Conservation (phyloP, 352 stramenopile genomes). For the Globisporangium acanthophoron region DNA sequence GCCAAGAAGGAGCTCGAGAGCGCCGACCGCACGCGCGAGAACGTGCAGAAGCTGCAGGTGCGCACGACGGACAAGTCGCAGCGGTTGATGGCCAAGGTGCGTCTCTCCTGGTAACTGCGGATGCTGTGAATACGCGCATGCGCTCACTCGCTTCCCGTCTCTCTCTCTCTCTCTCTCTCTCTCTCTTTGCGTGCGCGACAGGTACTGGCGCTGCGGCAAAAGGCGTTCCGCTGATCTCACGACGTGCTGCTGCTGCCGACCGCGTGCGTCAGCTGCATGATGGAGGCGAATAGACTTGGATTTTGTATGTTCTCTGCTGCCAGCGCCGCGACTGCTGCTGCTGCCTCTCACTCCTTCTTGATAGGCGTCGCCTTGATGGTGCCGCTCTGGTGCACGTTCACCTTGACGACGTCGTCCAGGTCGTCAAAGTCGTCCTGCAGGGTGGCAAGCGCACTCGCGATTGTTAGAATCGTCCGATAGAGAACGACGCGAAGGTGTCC, state of each 20-base stretch:
- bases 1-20: slow-evolving; percentile 45
- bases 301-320: not conserved
- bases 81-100: slow-evolving; percentile 62
- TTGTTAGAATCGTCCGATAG: not conserved
- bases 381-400: slow-evolving; percentile 76
- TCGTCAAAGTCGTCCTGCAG: slow-evolving; percentile 76
- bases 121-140: not conserved
- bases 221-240: slow-evolving; percentile 28
- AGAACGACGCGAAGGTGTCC: not conserved
- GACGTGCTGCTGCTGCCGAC: not conserved
- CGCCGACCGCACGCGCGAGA: slow-evolving; percentile 48
- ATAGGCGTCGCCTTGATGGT: slow-evolving; percentile 51
- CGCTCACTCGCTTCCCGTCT: not conserved
- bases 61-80: slow-evolving; percentile 50
- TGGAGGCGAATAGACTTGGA: not conserved
- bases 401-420: slow-evolving; percentile 66
- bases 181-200: slow-evolving; percentile 1
- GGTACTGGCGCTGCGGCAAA: slow-evolving; percentile 38
- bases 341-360: slow-evolving; percentile 41
- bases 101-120: not conserved
- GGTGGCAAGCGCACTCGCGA: not conserved
- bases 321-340: not conserved
- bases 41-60: slow-evolving; percentile 60
- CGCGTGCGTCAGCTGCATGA: not conserved
- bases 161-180: not conserved